Conservation (phyloP, 1,284 basidiomycete genomes). For the Xerocomus minutiporus region DNA sequence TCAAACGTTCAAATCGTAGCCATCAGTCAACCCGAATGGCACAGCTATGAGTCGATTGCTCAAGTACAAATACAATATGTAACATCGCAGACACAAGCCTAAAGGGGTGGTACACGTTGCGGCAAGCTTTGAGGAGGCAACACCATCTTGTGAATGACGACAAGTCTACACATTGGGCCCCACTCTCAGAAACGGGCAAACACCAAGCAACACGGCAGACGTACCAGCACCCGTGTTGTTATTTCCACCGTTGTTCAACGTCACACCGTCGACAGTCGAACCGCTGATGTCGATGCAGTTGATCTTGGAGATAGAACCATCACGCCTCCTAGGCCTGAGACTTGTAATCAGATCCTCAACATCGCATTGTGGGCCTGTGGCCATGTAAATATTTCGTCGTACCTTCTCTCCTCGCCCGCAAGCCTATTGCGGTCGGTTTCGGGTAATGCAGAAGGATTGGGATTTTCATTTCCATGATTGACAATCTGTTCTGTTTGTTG, state of each 20-base stretch:
- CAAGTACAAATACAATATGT: too few relatives aligned
- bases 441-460: conserved; percentile 1
- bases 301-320: neutral
- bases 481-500: neutral
- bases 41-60: too few relatives aligned
- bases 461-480: neutral
- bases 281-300: conserved; percentile 8
- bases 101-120: neutral
- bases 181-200: neutral
- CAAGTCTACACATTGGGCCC: neutral
- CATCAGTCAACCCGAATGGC: too few relatives aligned
- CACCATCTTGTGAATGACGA: neutral
- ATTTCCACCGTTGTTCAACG: conserved; percentile 12
- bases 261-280: conserved; percentile 10
- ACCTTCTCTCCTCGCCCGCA: conserved; percentile 8
- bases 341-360: too few relatives aligned
- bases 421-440: conserved; percentile 4
- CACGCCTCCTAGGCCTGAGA: too few relatives aligned
- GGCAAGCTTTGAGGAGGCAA: neutral
- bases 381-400: too few relatives aligned
- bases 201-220: neutral
- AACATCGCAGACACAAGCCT: neutral
- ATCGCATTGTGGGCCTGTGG: too few relatives aligned
- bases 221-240: conserved; percentile 13
- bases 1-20: too few relatives aligned